Conservation (phyloP, 345 rosid species). For the Syzygium grande region DNA sequence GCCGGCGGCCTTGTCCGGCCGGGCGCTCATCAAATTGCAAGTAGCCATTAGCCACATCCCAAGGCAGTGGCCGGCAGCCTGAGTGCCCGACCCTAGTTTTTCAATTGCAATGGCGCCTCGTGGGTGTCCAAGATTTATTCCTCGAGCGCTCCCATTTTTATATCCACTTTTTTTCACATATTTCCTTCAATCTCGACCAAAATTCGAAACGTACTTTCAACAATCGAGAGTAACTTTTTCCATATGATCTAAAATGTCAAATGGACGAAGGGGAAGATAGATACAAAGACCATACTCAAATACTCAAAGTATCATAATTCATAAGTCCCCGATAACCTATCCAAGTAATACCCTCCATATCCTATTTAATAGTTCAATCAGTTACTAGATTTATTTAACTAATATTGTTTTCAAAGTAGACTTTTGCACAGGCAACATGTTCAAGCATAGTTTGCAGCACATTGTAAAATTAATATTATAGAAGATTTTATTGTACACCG, state of each 20-base stretch:
- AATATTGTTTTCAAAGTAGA: too few species aligned
- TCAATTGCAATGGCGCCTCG: neutral
- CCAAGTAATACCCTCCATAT: neutral
- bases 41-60: neutral
- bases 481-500: too few species aligned
- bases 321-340: neutral
- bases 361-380: neutral
- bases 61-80: neutral
- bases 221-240: neutral
- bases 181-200: too few species aligned
- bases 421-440: too few species aligned
- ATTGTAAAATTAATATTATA: too few species aligned
- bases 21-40: neutral
- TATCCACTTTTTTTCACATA: neutral
- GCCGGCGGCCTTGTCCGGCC: neutral
- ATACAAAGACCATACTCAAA: neutral
- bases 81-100: neutral
- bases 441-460: too few species aligned
- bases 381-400: too few species aligned
- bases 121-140: neutral
- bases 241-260: neutral
- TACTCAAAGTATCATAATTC: neutral
- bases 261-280: neutral
- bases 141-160: neutral
- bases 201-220: neutral